phyloP scores from a whole-genome alignment of 306 rosid genomes.

The Geum urbanum region DNA sequence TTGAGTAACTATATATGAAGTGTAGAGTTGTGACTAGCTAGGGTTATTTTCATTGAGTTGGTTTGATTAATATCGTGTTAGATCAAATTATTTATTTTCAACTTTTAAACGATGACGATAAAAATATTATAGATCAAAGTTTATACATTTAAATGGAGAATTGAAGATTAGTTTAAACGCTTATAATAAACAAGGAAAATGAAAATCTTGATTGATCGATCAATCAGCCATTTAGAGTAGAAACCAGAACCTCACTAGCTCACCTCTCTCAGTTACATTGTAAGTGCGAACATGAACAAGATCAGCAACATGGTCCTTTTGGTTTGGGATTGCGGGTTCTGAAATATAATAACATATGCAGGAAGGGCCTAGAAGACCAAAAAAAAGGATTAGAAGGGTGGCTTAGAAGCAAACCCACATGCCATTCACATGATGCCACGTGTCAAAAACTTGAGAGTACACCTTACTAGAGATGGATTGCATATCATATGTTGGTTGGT shows the following conservation, averaged over 20 bases:
- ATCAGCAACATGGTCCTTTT: too few species aligned
- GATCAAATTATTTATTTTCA: too few species aligned
- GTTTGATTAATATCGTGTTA: too few species aligned
- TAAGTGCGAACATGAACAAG: too few species aligned
- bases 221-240: too few species aligned
- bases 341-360: not conserved
- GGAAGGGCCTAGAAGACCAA: constrained; percentile 24
- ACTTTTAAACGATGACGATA: too few species aligned
- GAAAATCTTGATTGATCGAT: too few species aligned
- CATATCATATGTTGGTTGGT: constrained; percentile 5
- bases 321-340: not conserved
- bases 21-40: not conserved
- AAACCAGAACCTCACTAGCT: not conserved
- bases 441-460: constrained; percentile 14
- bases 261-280: not conserved
- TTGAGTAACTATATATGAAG: not conserved
- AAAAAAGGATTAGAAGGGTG: constrained; percentile 18
- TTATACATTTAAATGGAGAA: too few species aligned
- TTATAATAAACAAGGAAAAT: too few species aligned
- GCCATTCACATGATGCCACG: constrained; percentile 35
- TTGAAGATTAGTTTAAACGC: too few species aligned
- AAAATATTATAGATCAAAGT: too few species aligned
- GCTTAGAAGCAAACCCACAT: constrained; percentile 32
- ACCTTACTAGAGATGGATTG: constrained; percentile 40
- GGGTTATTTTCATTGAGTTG: too few species aligned